Evolutionary conservation across 306 rosid species (phyloP).

Genomic region (Calophaca sinica): DNA sequence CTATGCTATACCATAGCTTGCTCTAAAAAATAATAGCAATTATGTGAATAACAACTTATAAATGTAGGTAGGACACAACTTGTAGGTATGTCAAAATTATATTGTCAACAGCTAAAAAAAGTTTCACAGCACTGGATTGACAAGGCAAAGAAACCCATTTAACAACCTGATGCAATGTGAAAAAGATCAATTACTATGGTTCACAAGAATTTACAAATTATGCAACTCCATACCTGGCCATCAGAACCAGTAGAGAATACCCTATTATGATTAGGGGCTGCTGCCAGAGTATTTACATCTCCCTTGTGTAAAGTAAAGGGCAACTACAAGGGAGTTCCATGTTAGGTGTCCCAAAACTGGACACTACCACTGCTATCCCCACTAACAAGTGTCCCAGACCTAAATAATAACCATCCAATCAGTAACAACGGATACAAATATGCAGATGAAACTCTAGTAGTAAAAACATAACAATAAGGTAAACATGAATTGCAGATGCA

Average conservation of each 20-base stretch:
- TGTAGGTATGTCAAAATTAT: neutral
- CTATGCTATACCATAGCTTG: too few relatives aligned
- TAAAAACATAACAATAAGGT: conserved; percentile 31
- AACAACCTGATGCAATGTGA: neutral
- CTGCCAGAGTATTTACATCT: conserved; percentile 84
- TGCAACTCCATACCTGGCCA: conserved; percentile 72
- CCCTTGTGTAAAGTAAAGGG: conserved; percentile 83
- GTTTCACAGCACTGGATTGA: neutral
- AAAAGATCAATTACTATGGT: neutral
- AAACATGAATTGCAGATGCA: neutral
- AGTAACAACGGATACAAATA: conserved; percentile 38
- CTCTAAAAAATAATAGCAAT: neutral
- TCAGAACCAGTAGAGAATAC: conserved; percentile 97
- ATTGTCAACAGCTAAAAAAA: neutral
- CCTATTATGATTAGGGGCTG: conserved; percentile 79
- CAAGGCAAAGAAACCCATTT: neutral
- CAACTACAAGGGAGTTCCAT: conserved; percentile 83
- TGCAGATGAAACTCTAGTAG: conserved; percentile 7
- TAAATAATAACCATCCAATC: conserved; percentile 49
- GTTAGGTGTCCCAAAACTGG: conserved; percentile 90
- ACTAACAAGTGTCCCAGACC: conserved; percentile 96
- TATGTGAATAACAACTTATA: neutral
- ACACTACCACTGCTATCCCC: conserved; percentile 97
- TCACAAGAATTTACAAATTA: neutral
- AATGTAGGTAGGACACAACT: neutral